phyloP scores from a whole-genome alignment of 169 alveolate genomes.

The Plasmodium cynomolgi region DNA sequence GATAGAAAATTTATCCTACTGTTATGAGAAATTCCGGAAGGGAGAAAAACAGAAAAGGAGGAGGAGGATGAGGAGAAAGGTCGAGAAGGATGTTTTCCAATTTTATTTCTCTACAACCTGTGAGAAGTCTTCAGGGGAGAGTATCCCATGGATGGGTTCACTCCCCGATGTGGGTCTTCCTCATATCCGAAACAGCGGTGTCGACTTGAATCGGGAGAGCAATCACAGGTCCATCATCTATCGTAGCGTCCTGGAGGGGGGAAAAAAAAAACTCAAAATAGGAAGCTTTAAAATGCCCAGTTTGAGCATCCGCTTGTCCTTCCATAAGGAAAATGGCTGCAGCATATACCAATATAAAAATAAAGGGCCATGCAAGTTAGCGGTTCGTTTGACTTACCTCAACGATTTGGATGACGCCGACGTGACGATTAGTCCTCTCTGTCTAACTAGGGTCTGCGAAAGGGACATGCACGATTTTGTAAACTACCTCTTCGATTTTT shows the following conservation, averaged over 20 bases:
- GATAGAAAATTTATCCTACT: slow-evolving; percentile 17
- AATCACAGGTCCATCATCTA: not conserved
- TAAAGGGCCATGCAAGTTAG: not conserved
- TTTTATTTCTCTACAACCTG: not conserved
- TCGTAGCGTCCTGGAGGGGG: not conserved
- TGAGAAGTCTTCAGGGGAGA: not conserved
- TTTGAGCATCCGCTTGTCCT: not conserved
- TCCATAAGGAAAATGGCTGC: not conserved
- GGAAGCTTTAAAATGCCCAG: not conserved
- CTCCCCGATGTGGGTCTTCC: not conserved
- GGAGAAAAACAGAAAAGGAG: not conserved
- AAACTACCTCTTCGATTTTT: slow-evolving; percentile 22
- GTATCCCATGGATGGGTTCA: not conserved
- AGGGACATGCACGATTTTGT: not conserved
- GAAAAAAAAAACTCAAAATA: slow-evolving; percentile 25
- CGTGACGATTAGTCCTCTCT: not conserved
- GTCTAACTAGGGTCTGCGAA: slow-evolving; percentile 7
- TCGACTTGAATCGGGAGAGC: not conserved
- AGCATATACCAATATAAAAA: slow-evolving; percentile 26
- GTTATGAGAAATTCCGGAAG: slow-evolving; percentile 11
- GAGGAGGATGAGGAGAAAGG: not conserved
- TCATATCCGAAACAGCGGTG: not conserved
- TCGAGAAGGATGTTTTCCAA: not conserved
- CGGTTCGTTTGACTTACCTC: not conserved
- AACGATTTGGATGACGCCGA: slow-evolving; percentile 26